Percentiles rank a stretch among this genome's conserved stretches.
These are phyloP conservation scores for Tulasnella sp. DNA, from an alignment of 768 basidiomycete genomes.

Conservation along the genomic window DNA sequence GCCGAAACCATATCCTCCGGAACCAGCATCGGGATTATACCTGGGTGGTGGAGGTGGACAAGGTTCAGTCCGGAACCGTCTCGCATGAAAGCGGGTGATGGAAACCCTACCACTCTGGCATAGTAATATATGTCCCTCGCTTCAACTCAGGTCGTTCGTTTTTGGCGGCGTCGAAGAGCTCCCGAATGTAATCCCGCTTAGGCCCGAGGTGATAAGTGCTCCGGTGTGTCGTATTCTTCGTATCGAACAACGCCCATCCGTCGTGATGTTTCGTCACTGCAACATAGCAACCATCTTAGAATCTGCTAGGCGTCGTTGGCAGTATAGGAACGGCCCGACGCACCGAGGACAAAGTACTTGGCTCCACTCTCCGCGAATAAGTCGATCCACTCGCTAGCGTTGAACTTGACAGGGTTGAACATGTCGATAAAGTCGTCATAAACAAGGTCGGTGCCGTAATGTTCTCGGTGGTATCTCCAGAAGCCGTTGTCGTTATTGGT, in stretches of 20 bases:
- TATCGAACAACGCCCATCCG: conserved; percentile 61
- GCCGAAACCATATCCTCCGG: conserved; percentile 51
- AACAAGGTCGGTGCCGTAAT: conserved; percentile 52
- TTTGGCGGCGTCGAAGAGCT: conserved; percentile 53
- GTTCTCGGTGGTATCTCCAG: conserved; percentile 55
- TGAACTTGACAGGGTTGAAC: conserved; percentile 58
- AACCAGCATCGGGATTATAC: conserved; percentile 59
- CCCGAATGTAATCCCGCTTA: conserved; percentile 55
- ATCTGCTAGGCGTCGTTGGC: neutral
- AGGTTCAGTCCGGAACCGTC: neutral
- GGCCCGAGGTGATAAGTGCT: conserved; percentile 56
- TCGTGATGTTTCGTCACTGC: conserved; percentile 62
- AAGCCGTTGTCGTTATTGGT: conserved; percentile 48
- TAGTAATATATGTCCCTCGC: conserved; percentile 60
- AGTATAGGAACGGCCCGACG: conserved; percentile 42
- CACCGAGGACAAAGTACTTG: conserved; percentile 63
- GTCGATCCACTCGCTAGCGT: conserved; percentile 59
- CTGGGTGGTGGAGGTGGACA: conserved; percentile 40
- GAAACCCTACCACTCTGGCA: conserved; percentile 55
- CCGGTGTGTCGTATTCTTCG: conserved; percentile 56
- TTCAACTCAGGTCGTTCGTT: conserved; percentile 55
- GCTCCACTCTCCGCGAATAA: conserved; percentile 61
- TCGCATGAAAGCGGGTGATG: too few species aligned
- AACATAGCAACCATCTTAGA: neutral
- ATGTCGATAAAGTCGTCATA: conserved; percentile 64